Evolutionary conservation across 2,329 filamentous ascomycete species (phyloP), one percentile per base, ranked within the genome.

Genomic region (Nemania diffusa): DNA sequence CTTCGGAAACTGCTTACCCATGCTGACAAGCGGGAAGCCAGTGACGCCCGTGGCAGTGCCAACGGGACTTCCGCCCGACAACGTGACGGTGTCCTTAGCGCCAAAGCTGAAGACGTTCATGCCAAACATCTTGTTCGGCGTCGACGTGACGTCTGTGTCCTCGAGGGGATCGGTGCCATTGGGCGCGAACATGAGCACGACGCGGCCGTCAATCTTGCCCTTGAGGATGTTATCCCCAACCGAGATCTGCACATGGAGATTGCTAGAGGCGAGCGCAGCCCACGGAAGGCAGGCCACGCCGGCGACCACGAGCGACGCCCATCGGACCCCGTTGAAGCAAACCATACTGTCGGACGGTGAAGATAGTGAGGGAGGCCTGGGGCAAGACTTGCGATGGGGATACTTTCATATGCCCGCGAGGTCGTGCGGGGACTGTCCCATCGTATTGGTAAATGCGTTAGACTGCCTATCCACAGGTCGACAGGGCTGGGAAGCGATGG

Each of bases 121-220:
- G 32, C 71, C 71, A 40, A 71, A 71, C 64, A 73, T 70, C 58
- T 73, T 64, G 40, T 73, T 72, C 9, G 71, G 71, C 5, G 71
- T 65, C 17, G 69, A 65, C 8, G 65, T 68, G 24, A 73, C 71
- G n/a, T 72, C 70, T 1, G 63, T 73, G 27, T 72, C 71, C 9
- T 69, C 67, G 9, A 73, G 70, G 5, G 71, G 71, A 53, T 73
- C 70, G 13, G 65, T 70, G 27, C 69, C 71, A 63, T 65, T 69
- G 8, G 71, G 71, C n/a, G 71, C 71, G 27, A 73, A 73, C 62
- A 73, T 71, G 46, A 73, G 65, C n/a, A 73, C 69, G 26, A 73
- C 67, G n/a, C 70, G 70, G 24, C 71, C 71, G 27, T 73, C 69
- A 42, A 69, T 26, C 3, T 34, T 55, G 44, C 67, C 65, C 20